These are phyloP conservation scores for Gossypium anomalum DNA, from an alignment of 345 rosid genomes.

Conservation along the genomic window DNA sequence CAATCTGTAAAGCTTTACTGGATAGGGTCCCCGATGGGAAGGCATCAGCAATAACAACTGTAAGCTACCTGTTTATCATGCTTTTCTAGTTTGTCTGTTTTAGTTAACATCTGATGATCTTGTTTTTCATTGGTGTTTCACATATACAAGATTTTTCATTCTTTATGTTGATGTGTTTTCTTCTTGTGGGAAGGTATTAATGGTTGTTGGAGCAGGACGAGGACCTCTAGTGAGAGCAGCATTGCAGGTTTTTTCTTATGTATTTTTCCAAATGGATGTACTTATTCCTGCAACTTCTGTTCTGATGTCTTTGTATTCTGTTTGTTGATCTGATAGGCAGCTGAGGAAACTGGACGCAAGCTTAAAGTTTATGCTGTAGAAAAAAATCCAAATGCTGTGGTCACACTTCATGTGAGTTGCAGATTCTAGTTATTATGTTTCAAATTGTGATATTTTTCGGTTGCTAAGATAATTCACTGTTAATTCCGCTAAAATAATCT, in stretches of 20 bases:
- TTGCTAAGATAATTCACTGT: not conserved
- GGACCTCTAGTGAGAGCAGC: conserved; percentile 99
- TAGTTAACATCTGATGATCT: not conserved
- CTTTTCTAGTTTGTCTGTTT: not conserved
- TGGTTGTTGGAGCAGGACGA: conserved; percentile 99
- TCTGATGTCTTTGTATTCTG: conserved; percentile 19
- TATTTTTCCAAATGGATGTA: conserved; percentile 6
- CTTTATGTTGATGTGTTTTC: conserved; percentile 7
- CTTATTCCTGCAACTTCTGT: conserved; percentile 15
- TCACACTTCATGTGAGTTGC: conserved; percentile 87
- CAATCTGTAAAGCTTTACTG: conserved; percentile 73
- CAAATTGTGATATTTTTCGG: not conserved
- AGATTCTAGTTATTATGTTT: conserved; percentile 6
- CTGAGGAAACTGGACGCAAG: conserved; percentile 87
- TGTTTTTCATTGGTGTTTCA: not conserved
- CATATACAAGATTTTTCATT: not conserved
- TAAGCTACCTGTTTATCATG: conserved; percentile 30
- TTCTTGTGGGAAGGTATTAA: conserved; percentile 57
- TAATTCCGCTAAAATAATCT: conserved; percentile 7
- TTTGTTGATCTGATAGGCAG: conserved; percentile 53
- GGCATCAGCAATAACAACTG: conserved; percentile 53
- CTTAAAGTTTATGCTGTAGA: conserved; percentile 89
- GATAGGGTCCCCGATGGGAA: conserved; percentile 78
- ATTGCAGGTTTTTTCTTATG: conserved; percentile 57
- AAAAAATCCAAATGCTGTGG: conserved; percentile 98